Percentiles rank a stretch among this genome's conserved stretches.
phyloP scores from a whole-genome alignment of 305 asterid species.

The Fraxinus baroniana region DNA sequence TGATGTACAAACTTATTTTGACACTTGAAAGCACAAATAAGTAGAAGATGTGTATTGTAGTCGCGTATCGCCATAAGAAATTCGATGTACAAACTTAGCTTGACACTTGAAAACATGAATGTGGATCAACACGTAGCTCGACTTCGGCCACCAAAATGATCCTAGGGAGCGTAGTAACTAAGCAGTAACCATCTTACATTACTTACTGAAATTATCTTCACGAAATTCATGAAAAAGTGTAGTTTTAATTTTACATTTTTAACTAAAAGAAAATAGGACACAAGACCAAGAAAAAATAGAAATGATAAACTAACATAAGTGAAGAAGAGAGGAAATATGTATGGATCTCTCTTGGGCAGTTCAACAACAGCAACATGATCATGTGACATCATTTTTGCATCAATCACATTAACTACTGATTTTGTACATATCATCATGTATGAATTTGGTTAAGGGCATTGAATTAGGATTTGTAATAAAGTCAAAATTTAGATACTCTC shows the following conservation, averaged over 20 bases:
- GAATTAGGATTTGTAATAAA: too few species aligned
- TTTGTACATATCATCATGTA: constrained; percentile 37
- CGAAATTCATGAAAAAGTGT: too few species aligned
- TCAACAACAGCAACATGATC: constrained; percentile 86
- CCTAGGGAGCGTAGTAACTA: background rate
- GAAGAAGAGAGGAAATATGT: constrained; percentile 90
- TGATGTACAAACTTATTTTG: too few species aligned
- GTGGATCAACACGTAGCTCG: background rate
- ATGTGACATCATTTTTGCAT: constrained; percentile 86
- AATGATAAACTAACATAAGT: constrained; percentile 55
- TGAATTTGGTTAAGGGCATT: too few species aligned
- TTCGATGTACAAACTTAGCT: background rate
- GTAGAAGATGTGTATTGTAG: background rate
- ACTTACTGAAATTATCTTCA: too few species aligned
- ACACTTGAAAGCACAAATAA: too few species aligned
- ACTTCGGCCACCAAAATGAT: background rate
- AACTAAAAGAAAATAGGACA: too few species aligned
- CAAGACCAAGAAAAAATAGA: background rate
- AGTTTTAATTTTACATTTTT: too few species aligned
- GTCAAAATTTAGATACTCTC: background rate
- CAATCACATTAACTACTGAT: constrained; percentile 72
- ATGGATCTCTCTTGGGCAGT: constrained; percentile 83
- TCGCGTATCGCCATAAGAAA: too few species aligned
- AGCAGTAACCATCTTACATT: background rate
- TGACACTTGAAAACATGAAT: background rate